Percentiles rank a stretch among this genome's conserved stretches.
These are phyloP conservation scores for Tuber indicum DNA, from an alignment of 495 filamentous ascomycete genomes.

Conservation along the genomic window DNA sequence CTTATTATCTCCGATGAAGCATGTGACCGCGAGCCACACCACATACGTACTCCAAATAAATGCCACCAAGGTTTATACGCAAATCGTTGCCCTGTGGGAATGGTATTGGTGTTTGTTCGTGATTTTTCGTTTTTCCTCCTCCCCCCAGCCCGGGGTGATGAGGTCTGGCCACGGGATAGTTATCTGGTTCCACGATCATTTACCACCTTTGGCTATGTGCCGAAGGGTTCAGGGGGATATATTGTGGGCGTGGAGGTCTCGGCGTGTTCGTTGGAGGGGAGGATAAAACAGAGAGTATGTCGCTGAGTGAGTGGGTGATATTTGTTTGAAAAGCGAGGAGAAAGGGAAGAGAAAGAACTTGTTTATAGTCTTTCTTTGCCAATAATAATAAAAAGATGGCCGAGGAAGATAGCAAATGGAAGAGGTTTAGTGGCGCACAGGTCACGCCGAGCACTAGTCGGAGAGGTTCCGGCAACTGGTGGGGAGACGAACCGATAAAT, in stretches of 20 bases:
- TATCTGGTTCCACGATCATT: constrained; percentile 6
- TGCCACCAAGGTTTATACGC: not conserved
- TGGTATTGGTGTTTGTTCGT: no score
- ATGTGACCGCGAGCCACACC: not conserved
- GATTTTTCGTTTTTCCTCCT: not conserved
- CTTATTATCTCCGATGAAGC: not conserved
- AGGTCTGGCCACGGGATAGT: not conserved
- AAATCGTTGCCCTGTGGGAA: not conserved
- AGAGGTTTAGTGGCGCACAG: not conserved
- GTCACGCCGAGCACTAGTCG: not conserved
- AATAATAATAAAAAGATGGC: not conserved
- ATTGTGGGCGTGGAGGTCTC: not conserved
- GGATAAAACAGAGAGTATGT: no score
- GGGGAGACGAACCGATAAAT: constrained; percentile 29
- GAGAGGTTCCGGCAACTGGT: not conserved
- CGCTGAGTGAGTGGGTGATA: no score
- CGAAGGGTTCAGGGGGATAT: not conserved
- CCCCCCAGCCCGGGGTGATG: not conserved
- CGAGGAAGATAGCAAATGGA: not conserved
- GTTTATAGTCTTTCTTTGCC: not conserved
- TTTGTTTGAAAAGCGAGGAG: no score
- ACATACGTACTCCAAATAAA: not conserved
- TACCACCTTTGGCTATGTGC: not conserved
- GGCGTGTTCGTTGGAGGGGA: no score
- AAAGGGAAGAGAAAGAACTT: not conserved